These are phyloP conservation scores for Entomortierella beljakovae DNA, from an alignment of 192 early-diverging fungal genomes.

Conservation along the genomic window DNA sequence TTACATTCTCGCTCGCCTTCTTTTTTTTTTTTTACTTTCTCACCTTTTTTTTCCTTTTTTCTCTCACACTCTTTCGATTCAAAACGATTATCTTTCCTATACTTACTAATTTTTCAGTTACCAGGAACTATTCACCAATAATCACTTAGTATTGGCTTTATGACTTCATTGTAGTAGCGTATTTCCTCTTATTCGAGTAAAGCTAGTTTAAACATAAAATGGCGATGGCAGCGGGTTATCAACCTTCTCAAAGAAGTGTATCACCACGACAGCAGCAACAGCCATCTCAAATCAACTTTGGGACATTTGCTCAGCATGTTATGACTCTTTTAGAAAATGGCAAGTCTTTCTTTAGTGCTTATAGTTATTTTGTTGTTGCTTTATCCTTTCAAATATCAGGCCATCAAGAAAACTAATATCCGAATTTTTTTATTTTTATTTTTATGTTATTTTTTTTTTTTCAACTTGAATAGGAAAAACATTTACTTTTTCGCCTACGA, in stretches of 20 bases:
- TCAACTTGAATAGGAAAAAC: slow-evolving; percentile 28
- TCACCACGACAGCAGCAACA: slow-evolving; percentile 36
- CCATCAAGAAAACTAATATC: no score
- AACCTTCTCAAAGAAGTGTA: slow-evolving; percentile 13
- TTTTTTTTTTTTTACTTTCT: not conserved
- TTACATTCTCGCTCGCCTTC: not conserved
- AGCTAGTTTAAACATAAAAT: no score
- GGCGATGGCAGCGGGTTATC: slow-evolving; percentile 50
- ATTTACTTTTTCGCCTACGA: slow-evolving; percentile 29
- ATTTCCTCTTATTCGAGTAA: no score
- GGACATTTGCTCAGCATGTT: slow-evolving; percentile 50
- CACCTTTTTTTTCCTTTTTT: not conserved
- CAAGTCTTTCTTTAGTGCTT: no score
- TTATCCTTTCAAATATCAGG: no score
- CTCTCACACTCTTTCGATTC: not conserved
- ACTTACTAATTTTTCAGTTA: no score
- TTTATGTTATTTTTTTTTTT: not conserved
- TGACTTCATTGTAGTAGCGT: no score
- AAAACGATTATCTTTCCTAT: no score
- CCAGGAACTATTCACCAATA: no score
- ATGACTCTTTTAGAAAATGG: slow-evolving; percentile 54
- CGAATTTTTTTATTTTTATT: no score
- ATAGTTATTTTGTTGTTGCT: no score
- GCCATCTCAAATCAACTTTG: slow-evolving; percentile 49
- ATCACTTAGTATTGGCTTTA: no score